phyloP scores from a whole-genome alignment of 441 rosid genomes.

The Adansonia gregorii region DNA sequence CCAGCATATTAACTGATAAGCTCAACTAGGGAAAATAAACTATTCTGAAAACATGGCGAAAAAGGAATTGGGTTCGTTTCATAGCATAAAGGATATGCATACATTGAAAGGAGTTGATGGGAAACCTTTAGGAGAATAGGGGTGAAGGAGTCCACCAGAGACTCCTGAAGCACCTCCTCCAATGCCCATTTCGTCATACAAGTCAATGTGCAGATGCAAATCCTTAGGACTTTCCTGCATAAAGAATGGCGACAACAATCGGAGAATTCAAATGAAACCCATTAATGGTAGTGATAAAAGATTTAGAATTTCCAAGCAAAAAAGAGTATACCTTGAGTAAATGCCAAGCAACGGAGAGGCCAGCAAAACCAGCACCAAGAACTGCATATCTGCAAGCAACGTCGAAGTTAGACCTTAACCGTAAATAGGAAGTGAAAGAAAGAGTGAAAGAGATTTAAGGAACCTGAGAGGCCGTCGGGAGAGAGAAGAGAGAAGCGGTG shows the following conservation, averaged over 20 bases:
- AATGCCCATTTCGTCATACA: constrained; percentile 85
- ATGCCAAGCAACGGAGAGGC: constrained; percentile 90
- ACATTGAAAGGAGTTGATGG: constrained; percentile 19
- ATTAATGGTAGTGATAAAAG: background rate
- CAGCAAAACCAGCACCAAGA: constrained; percentile 97
- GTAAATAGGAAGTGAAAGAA: background rate
- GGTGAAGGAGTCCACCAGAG: constrained; percentile 95
- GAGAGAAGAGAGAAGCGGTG: constrained; percentile 30
- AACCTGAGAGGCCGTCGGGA: constrained; percentile 44
- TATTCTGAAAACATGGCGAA: background rate
- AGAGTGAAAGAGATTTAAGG: background rate
- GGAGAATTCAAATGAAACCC: constrained; percentile 17
- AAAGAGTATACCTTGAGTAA: constrained; percentile 55
- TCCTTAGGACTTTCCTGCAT: constrained; percentile 65
- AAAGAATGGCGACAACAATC: constrained; percentile 16
- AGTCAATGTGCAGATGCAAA: constrained; percentile 55
- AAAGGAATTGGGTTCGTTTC: background rate
- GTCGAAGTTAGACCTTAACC: background rate
- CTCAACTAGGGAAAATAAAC: background rate
- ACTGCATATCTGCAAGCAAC: constrained; percentile 67
- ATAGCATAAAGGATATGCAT: background rate
- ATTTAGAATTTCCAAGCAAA: background rate
- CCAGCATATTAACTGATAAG: constrained; percentile 23
- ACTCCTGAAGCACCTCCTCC: constrained; percentile 97
- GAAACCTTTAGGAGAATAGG: constrained; percentile 87